These are phyloP conservation scores for Alternaria arborescens DNA, from an alignment of 2,329 filamentous ascomycete species.

Conservation along the genomic window DNA sequence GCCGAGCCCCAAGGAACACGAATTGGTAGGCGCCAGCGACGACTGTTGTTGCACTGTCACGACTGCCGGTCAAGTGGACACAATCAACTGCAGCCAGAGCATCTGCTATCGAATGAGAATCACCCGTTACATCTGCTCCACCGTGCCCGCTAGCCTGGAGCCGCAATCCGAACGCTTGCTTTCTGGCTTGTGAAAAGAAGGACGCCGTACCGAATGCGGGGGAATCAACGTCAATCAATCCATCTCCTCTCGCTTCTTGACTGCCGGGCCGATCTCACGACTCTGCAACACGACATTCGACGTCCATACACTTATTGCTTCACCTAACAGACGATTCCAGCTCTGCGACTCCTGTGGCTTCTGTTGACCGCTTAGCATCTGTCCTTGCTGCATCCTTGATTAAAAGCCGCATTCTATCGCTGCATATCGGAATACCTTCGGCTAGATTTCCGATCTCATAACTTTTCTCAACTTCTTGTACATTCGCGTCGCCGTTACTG, in stretches of 20 bases:
- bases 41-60: conserved; percentile 4
- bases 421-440: conserved; percentile 43
- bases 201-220: conserved; percentile 46
- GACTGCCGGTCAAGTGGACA: conserved; percentile 38
- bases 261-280: conserved; percentile 44
- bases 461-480: conserved; percentile 26
- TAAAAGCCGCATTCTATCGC: conserved; percentile 29
- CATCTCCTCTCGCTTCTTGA: conserved; percentile 43
- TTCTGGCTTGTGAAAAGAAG: conserved; percentile 38
- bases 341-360: conserved; percentile 16
- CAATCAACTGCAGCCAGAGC: conserved; percentile 29
- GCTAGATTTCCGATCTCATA: conserved; percentile 39
- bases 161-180: conserved; percentile 35
- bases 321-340: conserved; percentile 21
- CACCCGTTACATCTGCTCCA: conserved; percentile 40
- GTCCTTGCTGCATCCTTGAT: conserved; percentile 19
- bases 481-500: conserved; percentile 21
- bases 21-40: conserved; percentile 10
- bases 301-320: conserved; percentile 33
- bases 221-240: conserved; percentile 46
- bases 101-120: conserved; percentile 35
- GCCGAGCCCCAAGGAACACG: conserved; percentile 15
- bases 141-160: conserved; percentile 33
- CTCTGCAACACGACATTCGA: conserved; percentile 39
- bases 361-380: conserved; percentile 30